Percentiles rank a stretch among this genome's conserved stretches.
Conservation (phyloP, 2,329 filamentous ascomycete genomes). For the Alternaria tenuissima region DNA sequence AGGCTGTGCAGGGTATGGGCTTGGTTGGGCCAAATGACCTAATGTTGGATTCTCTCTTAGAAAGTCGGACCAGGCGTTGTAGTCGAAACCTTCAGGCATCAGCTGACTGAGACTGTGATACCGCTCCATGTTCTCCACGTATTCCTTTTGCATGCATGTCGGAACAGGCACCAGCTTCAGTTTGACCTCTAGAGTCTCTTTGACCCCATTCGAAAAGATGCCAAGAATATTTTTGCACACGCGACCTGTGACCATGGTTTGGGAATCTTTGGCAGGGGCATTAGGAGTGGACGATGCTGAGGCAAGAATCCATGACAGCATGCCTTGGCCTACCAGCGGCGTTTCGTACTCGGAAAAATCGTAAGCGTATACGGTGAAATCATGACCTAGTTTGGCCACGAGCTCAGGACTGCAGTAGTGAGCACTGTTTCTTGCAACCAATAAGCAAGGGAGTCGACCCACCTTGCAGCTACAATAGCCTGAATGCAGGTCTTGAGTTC, state of each 20-base stretch:
- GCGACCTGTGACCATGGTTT: conserved; percentile 83
- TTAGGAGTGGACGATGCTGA: conserved; percentile 65
- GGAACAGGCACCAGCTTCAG: conserved; percentile 83
- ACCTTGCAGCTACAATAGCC: conserved; percentile 74
- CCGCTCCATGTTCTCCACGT: conserved; percentile 67
- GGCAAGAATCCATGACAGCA: conserved; percentile 84
- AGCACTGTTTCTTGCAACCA: conserved; percentile 21
- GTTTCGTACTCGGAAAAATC: conserved; percentile 96
- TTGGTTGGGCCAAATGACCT: conserved; percentile 43
- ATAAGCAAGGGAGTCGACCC: conserved; percentile 33
- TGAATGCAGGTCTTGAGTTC: conserved; percentile 88
- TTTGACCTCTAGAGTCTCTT: conserved; percentile 92
- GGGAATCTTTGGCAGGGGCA: conserved; percentile 66
- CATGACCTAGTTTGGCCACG: conserved; percentile 72
- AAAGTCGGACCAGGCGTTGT: conserved; percentile 80
- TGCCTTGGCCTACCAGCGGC: conserved; percentile 92
- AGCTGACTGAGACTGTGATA: conserved; percentile 66
- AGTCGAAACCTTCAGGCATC: conserved; percentile 70
- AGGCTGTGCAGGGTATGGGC: conserved; percentile 26
- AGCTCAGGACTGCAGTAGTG: conserved; percentile 79
- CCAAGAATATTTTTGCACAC: conserved; percentile 87
- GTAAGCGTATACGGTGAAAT: conserved; percentile 97
- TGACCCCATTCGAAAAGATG: conserved; percentile 81
- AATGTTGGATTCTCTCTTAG: conserved; percentile 71
- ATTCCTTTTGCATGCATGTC: conserved; percentile 68